Percentiles rank a stretch among this genome's conserved stretches.
These are phyloP conservation scores for Dryas alaskensis DNA, from an alignment of 306 rosid genomes.

Conservation along the genomic window DNA sequence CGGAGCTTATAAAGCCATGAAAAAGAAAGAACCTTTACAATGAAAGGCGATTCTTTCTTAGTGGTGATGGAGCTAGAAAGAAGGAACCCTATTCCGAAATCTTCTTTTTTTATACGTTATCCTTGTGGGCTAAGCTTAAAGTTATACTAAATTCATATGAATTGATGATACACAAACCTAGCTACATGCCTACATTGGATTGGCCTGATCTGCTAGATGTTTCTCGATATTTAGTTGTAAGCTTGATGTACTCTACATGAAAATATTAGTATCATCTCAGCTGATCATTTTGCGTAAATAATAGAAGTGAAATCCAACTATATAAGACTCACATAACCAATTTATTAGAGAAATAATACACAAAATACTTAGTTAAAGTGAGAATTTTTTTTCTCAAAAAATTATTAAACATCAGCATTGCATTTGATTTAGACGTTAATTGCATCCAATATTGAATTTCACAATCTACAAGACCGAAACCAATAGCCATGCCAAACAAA, in stretches of 20 bases:
- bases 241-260: too few relatives aligned
- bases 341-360: too few relatives aligned
- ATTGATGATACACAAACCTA: too few relatives aligned
- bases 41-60: constrained; percentile 34
- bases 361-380: too few relatives aligned
- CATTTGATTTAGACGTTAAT: constrained; percentile 1
- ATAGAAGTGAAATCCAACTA: too few relatives aligned
- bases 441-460: neutral
- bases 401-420: neutral
- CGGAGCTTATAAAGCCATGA: constrained; percentile 25
- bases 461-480: constrained; percentile 20
- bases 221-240: too few relatives aligned
- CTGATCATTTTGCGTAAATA: too few relatives aligned
- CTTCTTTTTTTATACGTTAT: constrained; percentile 5
- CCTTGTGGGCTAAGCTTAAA: neutral
- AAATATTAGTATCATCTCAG: too few relatives aligned
- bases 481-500: constrained; percentile 34
- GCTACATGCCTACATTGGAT: too few relatives aligned
- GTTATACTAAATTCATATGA: neutral
- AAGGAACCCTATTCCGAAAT: constrained; percentile 49
- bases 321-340: too few relatives aligned
- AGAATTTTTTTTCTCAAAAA: too few relatives aligned
- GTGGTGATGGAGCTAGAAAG: constrained; percentile 29
- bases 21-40: constrained; percentile 20
- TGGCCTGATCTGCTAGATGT: too few relatives aligned